These are phyloP conservation scores for Populus trichocarpa DNA, from an alignment of 441 rosid species.

Conservation along the genomic window DNA sequence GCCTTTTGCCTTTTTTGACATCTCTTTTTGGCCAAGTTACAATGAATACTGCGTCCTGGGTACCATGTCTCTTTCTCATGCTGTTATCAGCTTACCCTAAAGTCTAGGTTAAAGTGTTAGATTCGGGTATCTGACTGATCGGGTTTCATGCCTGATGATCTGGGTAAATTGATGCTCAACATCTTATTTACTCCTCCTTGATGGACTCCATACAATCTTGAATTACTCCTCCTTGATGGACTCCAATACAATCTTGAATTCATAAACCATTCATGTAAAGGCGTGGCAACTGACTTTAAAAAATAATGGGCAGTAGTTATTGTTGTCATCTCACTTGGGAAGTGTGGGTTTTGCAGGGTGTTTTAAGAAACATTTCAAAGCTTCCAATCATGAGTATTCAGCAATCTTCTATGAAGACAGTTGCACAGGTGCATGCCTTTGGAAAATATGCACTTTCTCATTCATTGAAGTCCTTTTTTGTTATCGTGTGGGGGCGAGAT, in stretches of 20 bases:
- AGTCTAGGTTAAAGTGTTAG: neutral
- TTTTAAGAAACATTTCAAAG: slow-evolving; percentile 36
- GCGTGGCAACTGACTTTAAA: neutral
- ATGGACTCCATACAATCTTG: too few species aligned
- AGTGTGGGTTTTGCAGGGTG: slow-evolving; percentile 31
- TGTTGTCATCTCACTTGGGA: slow-evolving; percentile 5
- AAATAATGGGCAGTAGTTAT: neutral
- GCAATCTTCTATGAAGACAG: slow-evolving; percentile 30
- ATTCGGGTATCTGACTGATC: neutral
- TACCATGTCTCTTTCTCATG: neutral
- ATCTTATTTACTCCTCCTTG: neutral
- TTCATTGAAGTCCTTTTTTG: neutral
- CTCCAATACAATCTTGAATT: neutral
- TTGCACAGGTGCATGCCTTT: slow-evolving; percentile 25
- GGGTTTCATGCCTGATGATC: neutral
- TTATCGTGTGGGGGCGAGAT: neutral
- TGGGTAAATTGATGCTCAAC: neutral
- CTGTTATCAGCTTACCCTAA: neutral
- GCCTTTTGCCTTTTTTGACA: neutral
- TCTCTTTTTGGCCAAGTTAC: neutral
- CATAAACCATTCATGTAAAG: neutral
- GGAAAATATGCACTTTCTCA: neutral
- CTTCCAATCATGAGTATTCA: slow-evolving; percentile 19
- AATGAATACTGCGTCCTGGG: neutral
- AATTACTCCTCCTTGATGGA: too few species aligned